Base-by-base conservation (phyloP, 495 filamentous ascomycete species). In the Articulospora tetracladia region DNA sequence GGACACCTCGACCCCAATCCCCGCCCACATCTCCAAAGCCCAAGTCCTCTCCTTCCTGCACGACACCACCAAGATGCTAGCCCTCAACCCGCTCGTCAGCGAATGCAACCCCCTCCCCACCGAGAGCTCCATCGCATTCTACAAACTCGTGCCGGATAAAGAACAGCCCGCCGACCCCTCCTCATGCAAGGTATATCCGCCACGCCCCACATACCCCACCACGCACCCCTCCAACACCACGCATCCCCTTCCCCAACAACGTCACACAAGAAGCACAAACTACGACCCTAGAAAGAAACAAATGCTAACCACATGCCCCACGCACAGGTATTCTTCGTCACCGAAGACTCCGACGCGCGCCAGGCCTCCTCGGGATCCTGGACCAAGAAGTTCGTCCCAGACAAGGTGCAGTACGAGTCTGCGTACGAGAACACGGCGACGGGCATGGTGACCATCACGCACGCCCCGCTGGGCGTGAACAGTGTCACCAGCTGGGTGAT, bases 391-490 rank as follows among this genome's bases (percentile, higher is more conserved):
- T 62, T 66, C 26, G 50, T 63, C 2, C 59, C 64, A 0, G 59
- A 60, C 24, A 46, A 58, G 22, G 57, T 66, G 3, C 57, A 30
- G 1, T 66, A 66, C 47, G 46, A 60, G 53, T 56, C 41, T 1
- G 52, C 30, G 17, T 10, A 50, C 4, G 56, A 66, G 39, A 28
- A 24, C 23, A 60, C 36, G 3, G 39, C 58, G 13, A 25, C 49
- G 44, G 59, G 59, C 20, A 55, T 62, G 59, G 19, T 62, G 0
- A 47, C 23, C 8, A 49, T 66, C 13, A 66, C 57, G 13, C 55
- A 60, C 55, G 64, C 64, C 47, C 60, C 64, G 7, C 62, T 66
- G 59, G 60, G 60, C 0, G 64, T 66, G 2, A n/a, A 62, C 52
- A 57, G 56, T 46, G 50, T 63, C 12, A 66, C 64, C 1, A 57